A percentile compares a stretch with the other conserved stretches of the same genome.
Evolutionary conservation across 2,329 filamentous ascomycete species (phyloP).

Genomic region (Phyllosticta citribraziliensis): DNA sequence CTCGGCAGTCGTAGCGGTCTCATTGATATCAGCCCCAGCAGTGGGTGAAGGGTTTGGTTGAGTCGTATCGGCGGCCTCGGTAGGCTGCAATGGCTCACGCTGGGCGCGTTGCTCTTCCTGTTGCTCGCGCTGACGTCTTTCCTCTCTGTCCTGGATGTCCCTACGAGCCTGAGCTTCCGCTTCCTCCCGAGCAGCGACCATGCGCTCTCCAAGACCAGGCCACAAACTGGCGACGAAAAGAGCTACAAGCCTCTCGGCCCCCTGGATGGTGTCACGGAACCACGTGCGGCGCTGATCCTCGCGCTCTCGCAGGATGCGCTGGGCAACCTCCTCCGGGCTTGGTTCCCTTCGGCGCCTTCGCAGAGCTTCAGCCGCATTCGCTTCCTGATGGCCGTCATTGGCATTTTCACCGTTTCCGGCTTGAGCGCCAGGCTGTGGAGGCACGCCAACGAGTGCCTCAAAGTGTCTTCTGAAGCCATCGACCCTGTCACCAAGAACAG

Average conservation of each 20-base stretch:
- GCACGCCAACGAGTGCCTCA: constrained; percentile 23
- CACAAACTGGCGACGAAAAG: constrained; percentile 54
- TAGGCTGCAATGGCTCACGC: neutral
- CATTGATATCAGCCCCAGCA: neutral
- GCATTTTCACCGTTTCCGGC: neutral
- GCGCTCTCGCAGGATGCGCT: constrained; percentile 29
- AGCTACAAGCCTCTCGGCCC: constrained; percentile 46
- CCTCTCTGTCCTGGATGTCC: constrained; percentile 4
- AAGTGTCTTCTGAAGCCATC: constrained; percentile 25
- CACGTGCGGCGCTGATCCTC: constrained; percentile 20
- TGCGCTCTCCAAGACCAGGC: constrained; percentile 52
- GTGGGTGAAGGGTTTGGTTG: neutral
- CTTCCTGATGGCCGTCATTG: neutral
- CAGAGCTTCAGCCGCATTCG: neutral
- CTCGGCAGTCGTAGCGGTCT: neutral
- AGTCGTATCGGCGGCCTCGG: neutral
- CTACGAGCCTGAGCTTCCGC: constrained; percentile 19
- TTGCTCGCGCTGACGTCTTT: neutral
- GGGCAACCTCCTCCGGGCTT: constrained; percentile 31
- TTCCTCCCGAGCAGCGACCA: constrained; percentile 47
- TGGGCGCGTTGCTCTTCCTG: neutral
- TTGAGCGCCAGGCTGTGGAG: neutral
- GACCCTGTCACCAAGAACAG: constrained; percentile 19
- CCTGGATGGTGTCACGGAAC: constrained; percentile 29
- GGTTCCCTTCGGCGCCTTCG: neutral